These are phyloP conservation scores for Tetrapisispora arboricola DNA, from an alignment of 805 yeast species.

Conservation along the genomic window DNA sequence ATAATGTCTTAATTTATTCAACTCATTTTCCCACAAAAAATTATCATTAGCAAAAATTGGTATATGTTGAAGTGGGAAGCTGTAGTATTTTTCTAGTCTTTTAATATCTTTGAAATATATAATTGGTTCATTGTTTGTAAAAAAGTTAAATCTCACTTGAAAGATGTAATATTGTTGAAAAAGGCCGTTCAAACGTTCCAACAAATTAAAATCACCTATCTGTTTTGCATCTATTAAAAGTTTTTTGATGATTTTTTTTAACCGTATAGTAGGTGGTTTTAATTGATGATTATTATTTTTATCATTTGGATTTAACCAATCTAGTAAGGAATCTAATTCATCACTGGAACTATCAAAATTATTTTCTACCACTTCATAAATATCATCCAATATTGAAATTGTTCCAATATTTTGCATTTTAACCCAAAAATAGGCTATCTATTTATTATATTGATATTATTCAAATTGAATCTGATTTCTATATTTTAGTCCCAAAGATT, in stretches of 20 bases:
- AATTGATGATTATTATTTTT: conserved; percentile 16
- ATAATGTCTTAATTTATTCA: conserved; percentile 19
- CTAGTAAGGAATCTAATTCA: conserved; percentile 18
- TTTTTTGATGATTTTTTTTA: conserved; percentile 10
- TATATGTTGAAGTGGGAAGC: conserved; percentile 17
- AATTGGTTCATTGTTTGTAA: conserved; percentile 10
- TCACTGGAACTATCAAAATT: conserved; percentile 6
- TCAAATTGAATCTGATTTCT: too few species aligned
- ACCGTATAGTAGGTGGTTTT: conserved; percentile 17
- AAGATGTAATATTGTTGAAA: conserved; percentile 15
- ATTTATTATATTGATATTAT: too few species aligned
- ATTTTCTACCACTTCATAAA: not conserved
- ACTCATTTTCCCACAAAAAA: conserved; percentile 13
- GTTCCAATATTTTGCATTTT: not conserved
- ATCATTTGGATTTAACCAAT: conserved; percentile 22
- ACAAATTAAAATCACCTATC: not conserved
- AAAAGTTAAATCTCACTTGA: conserved; percentile 18
- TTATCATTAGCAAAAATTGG: conserved; percentile 6
- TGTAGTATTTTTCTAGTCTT: conserved; percentile 16
- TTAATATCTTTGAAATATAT: conserved; percentile 14
- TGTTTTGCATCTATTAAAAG: not conserved
- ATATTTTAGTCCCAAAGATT: too few species aligned
- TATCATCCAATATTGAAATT: not conserved
- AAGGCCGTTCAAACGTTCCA: conserved; percentile 2
- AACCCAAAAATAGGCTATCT: not conserved